Conservation (phyloP, 352 stramenopile species). For the Pseudoperonospora humuli region DNA sequence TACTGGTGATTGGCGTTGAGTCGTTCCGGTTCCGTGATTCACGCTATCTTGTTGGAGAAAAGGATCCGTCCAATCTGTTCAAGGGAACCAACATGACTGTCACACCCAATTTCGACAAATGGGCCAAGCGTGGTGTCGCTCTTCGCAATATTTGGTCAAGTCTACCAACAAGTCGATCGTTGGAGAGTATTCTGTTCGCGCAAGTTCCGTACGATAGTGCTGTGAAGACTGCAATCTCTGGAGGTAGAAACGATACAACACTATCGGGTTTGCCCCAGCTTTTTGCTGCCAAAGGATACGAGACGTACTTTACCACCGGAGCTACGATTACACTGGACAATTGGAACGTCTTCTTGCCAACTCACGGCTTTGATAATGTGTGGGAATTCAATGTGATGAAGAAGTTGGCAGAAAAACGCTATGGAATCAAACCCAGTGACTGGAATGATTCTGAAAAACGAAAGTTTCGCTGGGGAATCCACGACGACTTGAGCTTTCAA, state of each 20-base stretch:
- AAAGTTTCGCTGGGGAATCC: conserved; percentile 31
- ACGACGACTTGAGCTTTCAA: conserved; percentile 42
- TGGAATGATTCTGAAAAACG: conserved; percentile 15
- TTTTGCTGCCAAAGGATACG: conserved; percentile 42
- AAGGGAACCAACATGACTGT: conserved; percentile 21
- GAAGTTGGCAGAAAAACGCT: conserved; percentile 20
- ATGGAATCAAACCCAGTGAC: conserved; percentile 26
- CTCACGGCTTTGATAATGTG: conserved; percentile 44
- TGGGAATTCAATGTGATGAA: conserved; percentile 31
- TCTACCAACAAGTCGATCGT: conserved; percentile 42
- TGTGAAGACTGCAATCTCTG: conserved; percentile 26
- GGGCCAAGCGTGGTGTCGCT: conserved; percentile 39
- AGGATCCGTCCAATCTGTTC: conserved; percentile 28
- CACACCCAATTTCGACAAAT: conserved; percentile 48
- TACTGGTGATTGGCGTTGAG: conserved; percentile 41
- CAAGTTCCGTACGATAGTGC: conserved; percentile 39
- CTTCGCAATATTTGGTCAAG: conserved; percentile 60
- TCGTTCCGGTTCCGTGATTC: conserved; percentile 53
- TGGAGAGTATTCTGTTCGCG: conserved; percentile 45
- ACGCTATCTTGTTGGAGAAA: conserved; percentile 36
- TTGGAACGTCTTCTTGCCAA: conserved; percentile 40
- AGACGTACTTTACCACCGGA: conserved; percentile 40
- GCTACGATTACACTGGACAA: conserved; percentile 33
- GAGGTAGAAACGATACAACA: conserved; percentile 17
- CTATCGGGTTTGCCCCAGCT: conserved; percentile 41